A percentile compares a stretch with the other conserved stretches of the same genome.
Conservation (phyloP, 306 rosid species). For the Dryas octopetala region DNA sequence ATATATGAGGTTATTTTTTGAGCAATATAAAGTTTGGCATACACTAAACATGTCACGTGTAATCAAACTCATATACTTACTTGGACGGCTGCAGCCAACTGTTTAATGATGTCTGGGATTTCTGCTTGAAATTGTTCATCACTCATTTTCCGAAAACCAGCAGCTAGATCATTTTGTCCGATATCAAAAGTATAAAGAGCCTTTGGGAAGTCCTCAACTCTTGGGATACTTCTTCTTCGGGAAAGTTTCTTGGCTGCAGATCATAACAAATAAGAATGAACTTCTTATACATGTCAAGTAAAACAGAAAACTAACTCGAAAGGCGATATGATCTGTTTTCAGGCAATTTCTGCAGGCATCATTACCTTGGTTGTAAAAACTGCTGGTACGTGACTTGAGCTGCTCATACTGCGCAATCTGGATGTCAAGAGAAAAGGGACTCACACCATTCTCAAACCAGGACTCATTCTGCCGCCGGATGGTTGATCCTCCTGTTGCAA, state of each 20-base stretch:
- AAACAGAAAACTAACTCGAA: not conserved
- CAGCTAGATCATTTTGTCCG: conserved; percentile 84
- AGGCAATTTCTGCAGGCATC: not conserved
- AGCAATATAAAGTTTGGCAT: not conserved
- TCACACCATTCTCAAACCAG: conserved; percentile 45
- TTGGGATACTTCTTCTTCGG: conserved; percentile 38
- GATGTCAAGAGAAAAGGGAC: conserved; percentile 67
- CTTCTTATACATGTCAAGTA: not conserved
- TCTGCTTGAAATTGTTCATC: conserved; percentile 29
- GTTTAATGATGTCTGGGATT: conserved; percentile 47
- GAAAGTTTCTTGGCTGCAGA: conserved; percentile 34
- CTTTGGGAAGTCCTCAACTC: conserved; percentile 60
- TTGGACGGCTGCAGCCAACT: conserved; percentile 43
- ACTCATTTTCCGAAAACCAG: conserved; percentile 39
- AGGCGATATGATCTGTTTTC: not conserved
- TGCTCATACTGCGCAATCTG: conserved; percentile 56
- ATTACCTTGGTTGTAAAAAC: conserved; percentile 48
- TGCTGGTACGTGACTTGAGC: conserved; percentile 56
- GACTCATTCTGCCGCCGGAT: conserved; percentile 55
- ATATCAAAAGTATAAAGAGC: conserved; percentile 74
- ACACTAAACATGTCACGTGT: not conserved
- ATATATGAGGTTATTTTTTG: not conserved
- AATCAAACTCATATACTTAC: conserved; percentile 33
- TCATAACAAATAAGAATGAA: not conserved
- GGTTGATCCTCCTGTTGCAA: conserved; percentile 79